Percentiles rank a stretch among this genome's conserved stretches.
These are phyloP conservation scores for Leccinum boreale DNA, from an alignment of 768 basidiomycete species.

Conservation along the genomic window DNA sequence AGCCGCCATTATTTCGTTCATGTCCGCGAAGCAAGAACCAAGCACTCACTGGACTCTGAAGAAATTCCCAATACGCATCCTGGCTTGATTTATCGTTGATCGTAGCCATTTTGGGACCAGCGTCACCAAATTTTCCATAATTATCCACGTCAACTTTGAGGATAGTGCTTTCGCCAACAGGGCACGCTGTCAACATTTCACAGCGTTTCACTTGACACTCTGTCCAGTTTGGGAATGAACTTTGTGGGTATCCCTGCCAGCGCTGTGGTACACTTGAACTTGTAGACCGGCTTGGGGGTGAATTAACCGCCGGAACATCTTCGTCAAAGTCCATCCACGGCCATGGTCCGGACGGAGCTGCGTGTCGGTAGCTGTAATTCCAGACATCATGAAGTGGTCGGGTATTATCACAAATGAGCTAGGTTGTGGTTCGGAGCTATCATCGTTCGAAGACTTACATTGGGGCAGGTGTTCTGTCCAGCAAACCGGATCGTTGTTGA, in stretches of 20 bases:
- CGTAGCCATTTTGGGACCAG: background rate
- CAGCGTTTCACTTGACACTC: constrained; percentile 29
- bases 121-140: constrained; percentile 9
- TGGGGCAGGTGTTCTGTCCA: constrained; percentile 19
- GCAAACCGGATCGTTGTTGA: background rate
- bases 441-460: constrained; percentile 14
- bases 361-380: constrained; percentile 33
- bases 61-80: constrained; percentile 34
- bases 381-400: background rate
- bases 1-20: background rate
- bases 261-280: background rate
- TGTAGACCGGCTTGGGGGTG: background rate
- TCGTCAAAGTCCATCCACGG: constrained; percentile 40
- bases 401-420: background rate
- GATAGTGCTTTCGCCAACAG: constrained; percentile 11
- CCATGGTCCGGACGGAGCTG: constrained; percentile 40
- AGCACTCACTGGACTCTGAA: constrained; percentile 33
- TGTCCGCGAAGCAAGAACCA: background rate
- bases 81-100: constrained; percentile 12
- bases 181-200: constrained; percentile 25
- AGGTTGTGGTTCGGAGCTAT: background rate
- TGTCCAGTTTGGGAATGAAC: constrained; percentile 33
- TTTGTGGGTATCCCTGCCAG: constrained; percentile 32
- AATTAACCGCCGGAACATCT: constrained; percentile 11
- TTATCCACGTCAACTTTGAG: constrained; percentile 24